phyloP scores from a whole-genome alignment of 225 moss, liverwort and hornwort genomes.

The Antitrichia curtipendula region DNA sequence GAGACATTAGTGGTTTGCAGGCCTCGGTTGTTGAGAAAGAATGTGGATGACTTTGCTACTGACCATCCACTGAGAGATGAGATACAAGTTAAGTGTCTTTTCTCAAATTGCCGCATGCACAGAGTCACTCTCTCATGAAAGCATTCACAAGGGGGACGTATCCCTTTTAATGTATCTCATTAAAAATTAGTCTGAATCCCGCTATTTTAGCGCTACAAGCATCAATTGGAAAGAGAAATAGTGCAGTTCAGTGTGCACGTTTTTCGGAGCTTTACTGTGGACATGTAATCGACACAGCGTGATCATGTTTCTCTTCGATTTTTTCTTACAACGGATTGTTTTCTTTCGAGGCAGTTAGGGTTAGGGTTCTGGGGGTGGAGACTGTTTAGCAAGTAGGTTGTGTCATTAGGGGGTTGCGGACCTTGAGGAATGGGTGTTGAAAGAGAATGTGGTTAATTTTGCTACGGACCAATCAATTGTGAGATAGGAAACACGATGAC shows the following conservation, averaged over 20 bases:
- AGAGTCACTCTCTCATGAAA: neutral
- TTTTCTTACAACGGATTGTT: neutral
- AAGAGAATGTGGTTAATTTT: neutral
- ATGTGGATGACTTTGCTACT: neutral
- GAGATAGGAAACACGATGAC: neutral
- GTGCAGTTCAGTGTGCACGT: neutral
- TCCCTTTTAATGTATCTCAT: neutral
- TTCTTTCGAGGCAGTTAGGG: neutral
- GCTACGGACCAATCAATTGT: neutral
- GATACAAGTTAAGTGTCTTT: neutral
- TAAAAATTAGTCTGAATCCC: neutral
- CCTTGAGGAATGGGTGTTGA: neutral
- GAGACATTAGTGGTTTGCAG: neutral
- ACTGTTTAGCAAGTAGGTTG: neutral
- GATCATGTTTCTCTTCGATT: neutral
- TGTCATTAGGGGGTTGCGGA: neutral
- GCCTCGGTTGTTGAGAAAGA: neutral
- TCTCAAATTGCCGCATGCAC: neutral
- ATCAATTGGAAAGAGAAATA: neutral
- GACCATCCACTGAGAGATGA: neutral
- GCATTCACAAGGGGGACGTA: neutral
- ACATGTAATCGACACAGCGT: neutral
- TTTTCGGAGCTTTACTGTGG: neutral
- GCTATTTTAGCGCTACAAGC: too few species aligned
- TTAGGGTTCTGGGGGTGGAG: neutral